Conservation (phyloP, 164 flowering plant species). For the Tetrastigma voinierianum region DNA sequence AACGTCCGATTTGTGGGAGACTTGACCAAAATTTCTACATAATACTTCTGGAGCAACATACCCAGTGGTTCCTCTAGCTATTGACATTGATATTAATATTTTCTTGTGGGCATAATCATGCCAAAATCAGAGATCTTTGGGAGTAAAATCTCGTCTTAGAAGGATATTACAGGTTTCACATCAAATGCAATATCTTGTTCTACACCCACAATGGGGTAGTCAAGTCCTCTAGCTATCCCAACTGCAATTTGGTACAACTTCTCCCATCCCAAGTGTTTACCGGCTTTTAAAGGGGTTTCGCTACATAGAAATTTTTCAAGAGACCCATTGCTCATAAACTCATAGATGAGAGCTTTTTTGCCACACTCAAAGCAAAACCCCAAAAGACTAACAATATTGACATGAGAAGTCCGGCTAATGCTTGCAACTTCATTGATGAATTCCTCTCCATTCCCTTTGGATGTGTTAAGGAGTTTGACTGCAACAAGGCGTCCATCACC, state of each 20-base stretch:
- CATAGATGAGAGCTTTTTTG: neutral
- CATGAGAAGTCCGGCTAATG: too few relatives aligned
- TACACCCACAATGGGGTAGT: neutral
- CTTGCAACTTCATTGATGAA: too few relatives aligned
- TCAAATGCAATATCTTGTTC: constrained; percentile 4
- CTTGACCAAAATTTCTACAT: too few relatives aligned
- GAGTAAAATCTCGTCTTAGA: too few relatives aligned
- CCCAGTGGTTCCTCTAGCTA: too few relatives aligned
- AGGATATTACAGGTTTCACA: neutral
- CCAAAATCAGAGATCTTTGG: constrained; percentile 5
- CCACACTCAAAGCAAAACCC: neutral
- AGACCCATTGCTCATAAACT: neutral
- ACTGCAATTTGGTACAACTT: neutral
- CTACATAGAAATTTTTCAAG: constrained; percentile 1
- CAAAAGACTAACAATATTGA: neutral
- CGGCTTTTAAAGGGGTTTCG: neutral
- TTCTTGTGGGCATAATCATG: neutral
- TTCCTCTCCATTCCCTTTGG: too few relatives aligned
- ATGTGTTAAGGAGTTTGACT: too few relatives aligned
- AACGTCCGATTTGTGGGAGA: neutral
- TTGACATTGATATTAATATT: too few relatives aligned
- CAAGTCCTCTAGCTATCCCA: neutral
- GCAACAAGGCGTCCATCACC: too few relatives aligned
- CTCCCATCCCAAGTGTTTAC: constrained; percentile 1
- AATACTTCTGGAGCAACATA: too few relatives aligned